Conservation (phyloP, 345 rosid species). For the Eucalyptus tenuipes region DNA sequence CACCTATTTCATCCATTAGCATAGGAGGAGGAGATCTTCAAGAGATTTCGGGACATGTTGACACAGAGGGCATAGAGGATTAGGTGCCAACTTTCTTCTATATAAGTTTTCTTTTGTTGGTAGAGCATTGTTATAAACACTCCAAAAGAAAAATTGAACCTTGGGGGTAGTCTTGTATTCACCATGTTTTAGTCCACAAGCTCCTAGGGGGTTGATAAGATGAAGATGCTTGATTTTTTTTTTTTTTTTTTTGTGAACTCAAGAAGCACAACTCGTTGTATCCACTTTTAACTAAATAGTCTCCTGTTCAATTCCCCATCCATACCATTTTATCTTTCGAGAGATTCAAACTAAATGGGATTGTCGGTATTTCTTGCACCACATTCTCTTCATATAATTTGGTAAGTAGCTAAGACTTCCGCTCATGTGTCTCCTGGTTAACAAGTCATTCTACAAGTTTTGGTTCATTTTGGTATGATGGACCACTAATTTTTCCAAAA, state of each 20-base stretch:
- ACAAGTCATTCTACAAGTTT: background rate
- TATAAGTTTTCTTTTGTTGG: too few species aligned
- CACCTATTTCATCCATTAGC: background rate
- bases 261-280: too few species aligned
- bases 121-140: too few species aligned
- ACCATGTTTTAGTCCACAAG: too few species aligned
- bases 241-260: too few species aligned
- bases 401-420: background rate
- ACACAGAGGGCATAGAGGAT: background rate
- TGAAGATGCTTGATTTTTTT: too few species aligned
- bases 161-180: too few species aligned
- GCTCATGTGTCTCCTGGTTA: background rate
- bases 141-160: too few species aligned
- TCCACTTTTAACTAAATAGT: too few species aligned
- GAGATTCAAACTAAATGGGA: background rate
- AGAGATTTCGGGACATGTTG: background rate
- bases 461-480: background rate
- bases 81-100: background rate
- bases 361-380: fast-evolving
- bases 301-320: fast-evolving
- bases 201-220: too few species aligned
- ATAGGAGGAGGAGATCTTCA: background rate
- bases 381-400: background rate
- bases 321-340: too few species aligned
- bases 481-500: background rate